Conservation (phyloP, 83 land plant species). For the Diphasiastrum complanatum region DNA sequence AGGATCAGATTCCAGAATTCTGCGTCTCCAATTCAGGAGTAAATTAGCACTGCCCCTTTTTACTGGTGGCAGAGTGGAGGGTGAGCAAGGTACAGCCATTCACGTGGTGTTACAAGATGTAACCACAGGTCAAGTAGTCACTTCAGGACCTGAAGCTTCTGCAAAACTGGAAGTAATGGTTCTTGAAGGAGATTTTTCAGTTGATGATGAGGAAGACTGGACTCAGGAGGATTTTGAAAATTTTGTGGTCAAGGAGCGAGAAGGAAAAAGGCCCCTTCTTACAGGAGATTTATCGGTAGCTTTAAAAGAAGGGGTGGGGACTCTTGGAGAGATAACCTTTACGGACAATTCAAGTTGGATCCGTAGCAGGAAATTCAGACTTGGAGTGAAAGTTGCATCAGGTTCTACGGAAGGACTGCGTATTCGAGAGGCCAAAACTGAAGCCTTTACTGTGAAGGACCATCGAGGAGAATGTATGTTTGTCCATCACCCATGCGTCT, state of each 20-base stretch:
- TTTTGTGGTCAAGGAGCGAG: slow-evolving; percentile 67
- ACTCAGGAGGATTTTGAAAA: slow-evolving; percentile 72
- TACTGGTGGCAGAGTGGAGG: slow-evolving; percentile 70
- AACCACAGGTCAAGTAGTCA: slow-evolving; percentile 44
- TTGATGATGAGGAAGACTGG: slow-evolving; percentile 72
- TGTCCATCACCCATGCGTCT: not conserved
- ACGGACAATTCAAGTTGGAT: slow-evolving; percentile 93
- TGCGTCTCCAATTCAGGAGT: slow-evolving; percentile 47
- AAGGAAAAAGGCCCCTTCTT: slow-evolving; percentile 76
- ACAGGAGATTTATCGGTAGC: slow-evolving; percentile 66
- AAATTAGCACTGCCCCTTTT: slow-evolving; percentile 57
- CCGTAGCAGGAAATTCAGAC: slow-evolving; percentile 76
- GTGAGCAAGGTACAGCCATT: slow-evolving; percentile 62
- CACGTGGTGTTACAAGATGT: slow-evolving; percentile 48
- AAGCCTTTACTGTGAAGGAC: slow-evolving; percentile 77
- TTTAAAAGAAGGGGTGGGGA: slow-evolving; percentile 81
- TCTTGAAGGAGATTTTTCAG: slow-evolving; percentile 71
- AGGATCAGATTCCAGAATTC: slow-evolving; percentile 53
- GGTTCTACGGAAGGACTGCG: slow-evolving; percentile 63
- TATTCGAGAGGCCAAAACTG: slow-evolving; percentile 76
- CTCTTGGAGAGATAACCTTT: slow-evolving; percentile 67
- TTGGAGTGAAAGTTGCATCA: slow-evolving; percentile 53
- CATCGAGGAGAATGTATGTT: slow-evolving; percentile 82
- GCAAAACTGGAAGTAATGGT: slow-evolving; percentile 63
- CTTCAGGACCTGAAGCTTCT: slow-evolving; percentile 13